Evolutionary conservation across 768 basidiomycete genomes (phyloP), one percentile per base, ranked within the genome.

Genomic region (Leccinum obscurum): DNA sequence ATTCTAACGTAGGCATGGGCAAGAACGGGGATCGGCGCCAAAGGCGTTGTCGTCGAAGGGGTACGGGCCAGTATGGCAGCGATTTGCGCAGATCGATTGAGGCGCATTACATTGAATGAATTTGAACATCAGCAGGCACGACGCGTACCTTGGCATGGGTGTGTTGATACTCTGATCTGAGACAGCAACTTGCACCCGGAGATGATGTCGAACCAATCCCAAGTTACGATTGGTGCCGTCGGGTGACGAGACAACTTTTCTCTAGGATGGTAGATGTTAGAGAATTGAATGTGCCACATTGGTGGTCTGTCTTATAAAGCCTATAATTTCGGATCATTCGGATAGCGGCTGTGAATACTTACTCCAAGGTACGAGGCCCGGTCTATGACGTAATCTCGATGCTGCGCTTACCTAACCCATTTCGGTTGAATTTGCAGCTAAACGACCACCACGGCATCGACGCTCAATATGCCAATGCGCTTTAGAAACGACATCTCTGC

Each of bases 401-500:
- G 4, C 0, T 1, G 2, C 0, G 6, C 52, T 66, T 66, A 66
- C 55, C 54, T 66, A 66, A 66, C 61, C 30, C 4, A 30, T 24
- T 26, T 50, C 26, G 20, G 14, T 14, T 28, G 9, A 5, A n/a
- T 64, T 70, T 61, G 60, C 22, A 48, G 53, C 14, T 32, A 32
- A 34, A 74, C 72, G 52, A 57, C 65, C 63, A 75, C 59, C 70
- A 67, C 20, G 30, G 64, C 62, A 60, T 58, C 64, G 20, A 58
- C 65, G 14, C 51, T 50, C 68, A 64, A 35, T 37, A 73, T 73
- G 72, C 72, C 72, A 24, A 70, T 75, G 59, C 70, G 66, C 53
- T 75, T 70, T 53, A 72, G 74, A 62, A 65, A 49, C 58, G 52
- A 55, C 35, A 51, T 64, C 22, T 52, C 58, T 11, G 60, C 62